Conservation (phyloP, 2,329 filamentous ascomycete species). For the Chrysoporthe deuterocubensis region DNA sequence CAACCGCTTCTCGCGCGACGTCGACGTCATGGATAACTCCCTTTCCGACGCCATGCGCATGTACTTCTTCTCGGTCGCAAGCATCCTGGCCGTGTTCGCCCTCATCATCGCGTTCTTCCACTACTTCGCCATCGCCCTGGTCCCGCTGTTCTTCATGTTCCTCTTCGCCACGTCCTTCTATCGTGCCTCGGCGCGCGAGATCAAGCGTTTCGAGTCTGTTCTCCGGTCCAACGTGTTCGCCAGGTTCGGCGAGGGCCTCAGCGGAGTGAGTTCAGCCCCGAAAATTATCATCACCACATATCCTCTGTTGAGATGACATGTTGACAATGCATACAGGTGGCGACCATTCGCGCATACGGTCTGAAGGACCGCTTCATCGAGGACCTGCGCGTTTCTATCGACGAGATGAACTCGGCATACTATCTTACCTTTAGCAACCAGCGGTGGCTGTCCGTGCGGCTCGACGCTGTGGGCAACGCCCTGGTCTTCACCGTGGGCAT, state of each 20-base stretch:
- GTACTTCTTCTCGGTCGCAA: constrained; percentile 65
- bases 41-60: constrained; percentile 68
- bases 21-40: constrained; percentile 73
- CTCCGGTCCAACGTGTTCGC: constrained; percentile 69
- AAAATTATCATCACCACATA: not conserved
- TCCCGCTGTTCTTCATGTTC: constrained; percentile 64
- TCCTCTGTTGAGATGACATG: too few species aligned
- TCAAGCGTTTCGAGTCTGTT: constrained; percentile 70
- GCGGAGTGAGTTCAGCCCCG: constrained; percentile 47
- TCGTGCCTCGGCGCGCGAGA: constrained; percentile 67
- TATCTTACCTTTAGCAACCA: constrained; percentile 96
- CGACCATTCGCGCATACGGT: constrained; percentile 69
- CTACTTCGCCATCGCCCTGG: constrained; percentile 68
- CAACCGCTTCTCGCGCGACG: constrained; percentile 72
- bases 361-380: constrained; percentile 59
- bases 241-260: constrained; percentile 67
- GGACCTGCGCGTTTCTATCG: constrained; percentile 73
- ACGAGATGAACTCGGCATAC: constrained; percentile 93
- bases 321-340: constrained; percentile 3
- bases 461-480: constrained; percentile 82
- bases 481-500: constrained; percentile 89
- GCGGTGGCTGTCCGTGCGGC: constrained; percentile 84
- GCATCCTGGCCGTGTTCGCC: constrained; percentile 65
- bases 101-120: constrained; percentile 70
- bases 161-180: constrained; percentile 67